Evolutionary conservation across 2,329 filamentous ascomycete genomes (phyloP).

Genomic region (Talaromyces sp.): DNA sequence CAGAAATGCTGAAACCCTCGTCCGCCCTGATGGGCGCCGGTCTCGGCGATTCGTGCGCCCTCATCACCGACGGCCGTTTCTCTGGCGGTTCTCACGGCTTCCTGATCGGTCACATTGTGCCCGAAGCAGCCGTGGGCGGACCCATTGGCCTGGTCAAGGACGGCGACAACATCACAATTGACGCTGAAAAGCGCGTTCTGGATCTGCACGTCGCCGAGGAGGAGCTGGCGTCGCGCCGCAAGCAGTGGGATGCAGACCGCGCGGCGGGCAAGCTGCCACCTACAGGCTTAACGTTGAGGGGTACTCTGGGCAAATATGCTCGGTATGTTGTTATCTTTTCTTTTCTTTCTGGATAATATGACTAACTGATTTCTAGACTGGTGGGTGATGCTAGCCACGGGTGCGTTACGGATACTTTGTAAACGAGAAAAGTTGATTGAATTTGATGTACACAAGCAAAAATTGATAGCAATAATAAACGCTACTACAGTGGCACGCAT

Average conservation of each 20-base stretch:
- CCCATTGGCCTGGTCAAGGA: constrained; percentile 79
- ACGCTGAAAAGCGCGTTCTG: constrained; percentile 66
- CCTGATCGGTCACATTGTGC: constrained; percentile 82
- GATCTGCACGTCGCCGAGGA: constrained; percentile 63
- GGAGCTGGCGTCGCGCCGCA: constrained; percentile 56
- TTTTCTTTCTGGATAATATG: not conserved
- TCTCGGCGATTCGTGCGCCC: constrained; percentile 63
- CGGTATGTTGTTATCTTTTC: constrained; percentile 24
- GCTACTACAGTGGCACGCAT: too few species aligned
- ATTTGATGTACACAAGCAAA: not conserved
- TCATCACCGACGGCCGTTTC: constrained; percentile 64
- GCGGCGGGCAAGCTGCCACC: constrained; percentile 36
- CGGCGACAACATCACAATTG: constrained; percentile 76
- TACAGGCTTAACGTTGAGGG: constrained; percentile 56
- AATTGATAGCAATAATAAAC: not conserved
- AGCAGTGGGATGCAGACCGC: constrained; percentile 54
- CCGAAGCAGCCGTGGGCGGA: constrained; percentile 79
- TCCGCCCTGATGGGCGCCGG: constrained; percentile 71
- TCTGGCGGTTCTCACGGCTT: constrained; percentile 77
- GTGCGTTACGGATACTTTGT: constrained; percentile 42
- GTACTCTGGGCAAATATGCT: constrained; percentile 69
- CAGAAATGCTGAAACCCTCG: constrained; percentile 67
- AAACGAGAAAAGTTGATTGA: not conserved
- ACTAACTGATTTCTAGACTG: constrained; percentile 18
- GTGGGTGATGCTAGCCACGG: constrained; percentile 46